phyloP scores from a whole-genome alignment of 768 basidiomycete genomes.

The Mrakia gelida region DNA sequence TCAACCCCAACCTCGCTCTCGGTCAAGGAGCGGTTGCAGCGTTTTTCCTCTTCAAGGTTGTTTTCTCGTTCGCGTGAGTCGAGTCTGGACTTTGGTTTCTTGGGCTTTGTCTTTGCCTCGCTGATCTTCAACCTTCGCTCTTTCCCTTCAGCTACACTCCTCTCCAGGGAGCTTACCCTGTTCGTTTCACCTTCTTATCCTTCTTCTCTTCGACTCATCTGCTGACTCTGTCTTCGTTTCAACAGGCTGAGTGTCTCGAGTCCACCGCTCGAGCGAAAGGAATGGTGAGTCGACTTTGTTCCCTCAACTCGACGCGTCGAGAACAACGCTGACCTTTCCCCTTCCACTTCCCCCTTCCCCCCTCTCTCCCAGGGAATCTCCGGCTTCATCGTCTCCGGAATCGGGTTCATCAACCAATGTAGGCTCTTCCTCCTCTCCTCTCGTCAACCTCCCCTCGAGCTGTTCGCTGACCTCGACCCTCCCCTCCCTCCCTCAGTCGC shows the following conservation, averaged over 20 bases:
- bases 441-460: too few species aligned
- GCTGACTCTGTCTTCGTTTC: too few species aligned
- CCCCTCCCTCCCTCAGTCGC: neutral
- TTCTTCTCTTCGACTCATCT: too few species aligned
- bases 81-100: too few species aligned
- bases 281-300: conserved; percentile 45
- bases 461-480: too few species aligned
- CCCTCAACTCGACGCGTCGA: neutral
- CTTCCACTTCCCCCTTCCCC: too few species aligned
- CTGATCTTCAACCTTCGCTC: too few species aligned
- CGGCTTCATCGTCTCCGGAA: conserved; percentile 44
- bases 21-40: conserved; percentile 43
- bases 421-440: conserved; percentile 45
- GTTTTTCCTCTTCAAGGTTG: conserved; percentile 51
- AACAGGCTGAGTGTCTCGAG: conserved; percentile 52
- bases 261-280: conserved; percentile 61
- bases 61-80: conserved; percentile 50
- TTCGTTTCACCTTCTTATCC: too few species aligned
- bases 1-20: conserved; percentile 34
- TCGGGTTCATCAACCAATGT: conserved; percentile 7
- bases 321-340: neutral
- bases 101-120: too few species aligned
- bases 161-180: conserved; percentile 51
- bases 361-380: neutral
- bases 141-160: conserved; percentile 51